phyloP scores from a whole-genome alignment of 192 early-diverging fungal genomes.

The Umbelopsis vinacea region DNA sequence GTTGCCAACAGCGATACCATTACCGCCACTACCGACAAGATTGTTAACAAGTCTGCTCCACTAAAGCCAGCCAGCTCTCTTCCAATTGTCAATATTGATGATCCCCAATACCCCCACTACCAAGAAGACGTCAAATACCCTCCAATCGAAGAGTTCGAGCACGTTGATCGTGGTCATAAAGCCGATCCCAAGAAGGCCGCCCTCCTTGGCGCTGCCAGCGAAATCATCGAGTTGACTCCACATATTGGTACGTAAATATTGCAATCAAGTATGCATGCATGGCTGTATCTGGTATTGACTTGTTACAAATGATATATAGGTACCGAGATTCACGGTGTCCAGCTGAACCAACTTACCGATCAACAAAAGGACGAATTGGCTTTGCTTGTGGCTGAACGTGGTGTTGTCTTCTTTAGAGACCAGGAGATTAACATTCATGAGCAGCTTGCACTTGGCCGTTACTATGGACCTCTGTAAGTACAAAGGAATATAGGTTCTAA shows the following conservation, averaged over 20 bases:
- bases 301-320: not conserved
- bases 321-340: constrained; percentile 68
- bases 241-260: constrained; percentile 47
- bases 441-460: constrained; percentile 55
- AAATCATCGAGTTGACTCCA: constrained; percentile 60
- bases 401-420: constrained; percentile 71
- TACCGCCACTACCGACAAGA: not conserved
- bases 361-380: constrained; percentile 67
- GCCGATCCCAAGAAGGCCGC: constrained; percentile 61
- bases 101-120: constrained; percentile 2
- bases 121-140: constrained; percentile 31
- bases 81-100: constrained; percentile 5
- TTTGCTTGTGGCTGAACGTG: constrained; percentile 64
- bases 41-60: not conserved
- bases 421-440: constrained; percentile 65
- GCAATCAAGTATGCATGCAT: not conserved
- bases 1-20: constrained; percentile 9
- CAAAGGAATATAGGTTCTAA: not conserved
- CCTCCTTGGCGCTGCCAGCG: constrained; percentile 56
- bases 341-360: constrained; percentile 58
- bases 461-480: constrained; percentile 45
- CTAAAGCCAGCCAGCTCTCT: not conserved
- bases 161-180: constrained; percentile 38
- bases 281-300: not conserved
- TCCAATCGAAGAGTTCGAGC: constrained; percentile 26